A percentile compares a stretch with the other conserved stretches of the same genome.
phyloP scores from a whole-genome alignment of 768 basidiomycete genomes.

The Hortiboletus campestris region DNA sequence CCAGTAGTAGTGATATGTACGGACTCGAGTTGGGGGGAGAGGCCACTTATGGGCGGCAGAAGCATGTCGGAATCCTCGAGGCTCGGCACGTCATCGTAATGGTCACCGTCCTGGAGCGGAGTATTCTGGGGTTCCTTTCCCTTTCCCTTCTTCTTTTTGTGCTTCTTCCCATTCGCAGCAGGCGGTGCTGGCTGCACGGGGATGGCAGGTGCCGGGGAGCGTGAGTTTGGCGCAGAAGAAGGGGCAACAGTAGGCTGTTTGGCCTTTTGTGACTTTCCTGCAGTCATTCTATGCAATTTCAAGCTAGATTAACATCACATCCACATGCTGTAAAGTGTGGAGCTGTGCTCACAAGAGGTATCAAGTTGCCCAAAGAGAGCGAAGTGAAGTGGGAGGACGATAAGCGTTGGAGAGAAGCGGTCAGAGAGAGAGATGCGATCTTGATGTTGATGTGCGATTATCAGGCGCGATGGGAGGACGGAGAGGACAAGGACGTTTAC shows the following conservation, averaged over 20 bases:
- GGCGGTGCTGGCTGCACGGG: constrained; percentile 7
- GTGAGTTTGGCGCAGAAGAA: constrained; percentile 5
- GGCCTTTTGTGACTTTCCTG: constrained; percentile 29
- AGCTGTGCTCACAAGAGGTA: constrained; percentile 16
- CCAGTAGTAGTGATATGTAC: constrained; percentile 48
- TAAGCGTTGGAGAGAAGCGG: background rate
- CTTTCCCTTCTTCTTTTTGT: constrained; percentile 48
- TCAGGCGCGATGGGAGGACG: constrained; percentile 19
- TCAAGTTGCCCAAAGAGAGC: background rate
- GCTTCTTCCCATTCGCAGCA: constrained; percentile 34
- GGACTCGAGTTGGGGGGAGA: constrained; percentile 49
- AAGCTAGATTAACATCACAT: constrained; percentile 18
- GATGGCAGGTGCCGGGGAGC: constrained; percentile 4
- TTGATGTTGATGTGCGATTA: constrained; percentile 15
- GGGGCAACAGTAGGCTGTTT: constrained; percentile 17
- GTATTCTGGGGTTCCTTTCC: constrained; percentile 27
- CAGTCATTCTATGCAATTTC: constrained; percentile 26
- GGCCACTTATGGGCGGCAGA: constrained; percentile 30
- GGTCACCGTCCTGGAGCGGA: constrained; percentile 13
- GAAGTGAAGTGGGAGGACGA: background rate
- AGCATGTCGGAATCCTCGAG: constrained; percentile 22
- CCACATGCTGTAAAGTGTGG: background rate
- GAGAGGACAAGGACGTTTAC: constrained; percentile 14
- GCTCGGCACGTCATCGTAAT: constrained; percentile 23
- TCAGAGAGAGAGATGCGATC: constrained; percentile 15